These are phyloP conservation scores for Candolleomyces efflorescens DNA, from an alignment of 768 basidiomycete genomes.

Conservation along the genomic window DNA sequence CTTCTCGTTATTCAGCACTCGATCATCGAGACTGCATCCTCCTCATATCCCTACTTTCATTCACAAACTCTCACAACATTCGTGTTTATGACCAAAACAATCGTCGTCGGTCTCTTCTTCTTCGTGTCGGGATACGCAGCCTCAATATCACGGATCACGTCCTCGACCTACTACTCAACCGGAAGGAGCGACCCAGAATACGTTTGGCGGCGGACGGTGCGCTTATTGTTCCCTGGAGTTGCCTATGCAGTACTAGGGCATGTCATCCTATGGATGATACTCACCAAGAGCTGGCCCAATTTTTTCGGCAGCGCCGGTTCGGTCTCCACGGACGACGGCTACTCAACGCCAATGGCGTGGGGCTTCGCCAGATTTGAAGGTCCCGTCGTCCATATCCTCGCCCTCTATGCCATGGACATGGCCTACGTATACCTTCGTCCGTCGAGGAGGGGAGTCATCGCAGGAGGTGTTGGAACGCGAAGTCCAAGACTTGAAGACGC, in stretches of 20 bases:
- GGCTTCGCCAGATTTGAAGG: slow-evolving; percentile 4
- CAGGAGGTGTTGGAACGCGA: background rate
- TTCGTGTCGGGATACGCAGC: slow-evolving; percentile 22
- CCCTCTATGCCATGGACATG: slow-evolving; percentile 1
- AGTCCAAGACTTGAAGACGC: background rate
- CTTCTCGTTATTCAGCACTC: slow-evolving; percentile 20
- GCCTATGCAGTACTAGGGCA: background rate
- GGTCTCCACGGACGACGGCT: background rate
- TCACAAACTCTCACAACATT: slow-evolving; percentile 9
- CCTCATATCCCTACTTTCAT: background rate
- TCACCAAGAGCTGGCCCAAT: slow-evolving; percentile 1
- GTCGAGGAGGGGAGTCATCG: background rate
- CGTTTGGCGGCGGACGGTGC: background rate
- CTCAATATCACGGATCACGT: slow-evolving; percentile 10
- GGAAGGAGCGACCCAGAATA: background rate
- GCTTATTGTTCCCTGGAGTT: background rate
- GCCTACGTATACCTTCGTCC: background rate
- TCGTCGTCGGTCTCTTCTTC: slow-evolving; percentile 21
- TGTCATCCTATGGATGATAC: background rate
- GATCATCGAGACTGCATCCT: slow-evolving; percentile 9
- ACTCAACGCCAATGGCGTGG: background rate
- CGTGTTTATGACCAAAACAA: slow-evolving; percentile 12
- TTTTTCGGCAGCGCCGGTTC: background rate
- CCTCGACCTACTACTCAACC: background rate
- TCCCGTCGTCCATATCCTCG: background rate